Conservation (phyloP, 1,284 basidiomycete genomes). For the Thelephora terrestris region DNA sequence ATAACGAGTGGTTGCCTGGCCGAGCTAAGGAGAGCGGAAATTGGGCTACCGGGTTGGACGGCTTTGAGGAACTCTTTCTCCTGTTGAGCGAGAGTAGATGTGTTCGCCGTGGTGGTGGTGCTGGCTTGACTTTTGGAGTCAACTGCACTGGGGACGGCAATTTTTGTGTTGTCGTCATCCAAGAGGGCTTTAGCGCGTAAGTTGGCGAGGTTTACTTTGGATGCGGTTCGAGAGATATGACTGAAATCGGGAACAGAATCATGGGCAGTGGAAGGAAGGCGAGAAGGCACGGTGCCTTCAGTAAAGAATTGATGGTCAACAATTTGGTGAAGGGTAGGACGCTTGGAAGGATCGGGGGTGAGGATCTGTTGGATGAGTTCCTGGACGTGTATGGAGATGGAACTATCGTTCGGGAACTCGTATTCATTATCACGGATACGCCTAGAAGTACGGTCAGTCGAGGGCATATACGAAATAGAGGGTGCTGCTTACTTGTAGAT, state of each 20-base stretch:
- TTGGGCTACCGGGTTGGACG: constrained; percentile 90
- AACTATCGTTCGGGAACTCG: constrained; percentile 77
- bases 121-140: constrained; percentile 5
- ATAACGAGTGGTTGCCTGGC: constrained; percentile 85
- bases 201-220: constrained; percentile 61
- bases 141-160: constrained; percentile 27
- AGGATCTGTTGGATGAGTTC: constrained; percentile 82
- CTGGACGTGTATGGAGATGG: constrained; percentile 64
- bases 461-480: not conserved
- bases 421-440: constrained; percentile 94
- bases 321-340: constrained; percentile 82
- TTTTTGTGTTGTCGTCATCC: constrained; percentile 46
- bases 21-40: constrained; percentile 83
- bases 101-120: constrained; percentile 15
- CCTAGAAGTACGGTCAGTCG: constrained; percentile 29
- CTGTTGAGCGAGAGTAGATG: constrained; percentile 68
- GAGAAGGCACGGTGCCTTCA: constrained; percentile 70
- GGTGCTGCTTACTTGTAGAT: constrained; percentile 69
- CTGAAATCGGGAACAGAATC: constrained; percentile 69
- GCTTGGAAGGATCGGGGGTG: constrained; percentile 69
- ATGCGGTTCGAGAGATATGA: constrained; percentile 50
- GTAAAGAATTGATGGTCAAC: constrained; percentile 83
- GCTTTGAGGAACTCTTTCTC: constrained; percentile 95
- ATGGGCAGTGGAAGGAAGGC: constrained; percentile 72
- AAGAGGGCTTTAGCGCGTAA: constrained; percentile 51